phyloP scores from a whole-genome alignment of 768 basidiomycete genomes.

The Kwoniella sp. region DNA sequence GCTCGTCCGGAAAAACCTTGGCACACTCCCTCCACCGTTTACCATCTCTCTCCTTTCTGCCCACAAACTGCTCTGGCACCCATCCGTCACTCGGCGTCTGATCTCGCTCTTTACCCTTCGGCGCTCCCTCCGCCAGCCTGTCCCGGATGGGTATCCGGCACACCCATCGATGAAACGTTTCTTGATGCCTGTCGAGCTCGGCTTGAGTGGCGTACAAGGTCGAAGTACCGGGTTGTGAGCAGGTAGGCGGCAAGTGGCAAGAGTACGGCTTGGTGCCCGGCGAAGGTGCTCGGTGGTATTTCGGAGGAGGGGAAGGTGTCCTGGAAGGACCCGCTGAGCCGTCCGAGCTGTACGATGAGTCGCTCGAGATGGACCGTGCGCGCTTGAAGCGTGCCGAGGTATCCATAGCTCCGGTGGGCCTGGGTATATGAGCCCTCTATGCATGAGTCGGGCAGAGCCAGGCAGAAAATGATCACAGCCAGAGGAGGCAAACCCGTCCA shows the following conservation, averaged over 20 bases:
- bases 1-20: slow-evolving; percentile 78
- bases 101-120: slow-evolving; percentile 2
- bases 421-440: background rate
- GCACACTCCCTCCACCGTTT: slow-evolving; percentile 56
- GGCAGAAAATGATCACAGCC: too few relatives aligned
- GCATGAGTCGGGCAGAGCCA: too few relatives aligned
- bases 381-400: background rate
- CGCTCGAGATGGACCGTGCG: slow-evolving; percentile 14
- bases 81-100: background rate
- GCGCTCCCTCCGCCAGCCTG: slow-evolving; percentile 37
- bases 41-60: slow-evolving; percentile 11
- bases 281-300: slow-evolving; percentile 25
- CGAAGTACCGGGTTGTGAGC: slow-evolving; percentile 55
- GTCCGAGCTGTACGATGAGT: slow-evolving; percentile 5
- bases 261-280: slow-evolving; percentile 36
- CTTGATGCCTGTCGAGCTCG: slow-evolving; percentile 78
- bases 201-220: slow-evolving; percentile 63
- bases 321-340: background rate
- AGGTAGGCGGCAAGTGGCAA: slow-evolving; percentile 79
- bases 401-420: slow-evolving; percentile 4
- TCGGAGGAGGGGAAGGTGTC: slow-evolving; percentile 23
- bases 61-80: slow-evolving; percentile 24
- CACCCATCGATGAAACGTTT: slow-evolving; percentile 52
- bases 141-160: slow-evolving; percentile 82
- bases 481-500: too few relatives aligned